Base-by-base conservation (phyloP, 2,329 filamentous ascomycete genomes). In the Ophidiomyces ophidiicola region DNA sequence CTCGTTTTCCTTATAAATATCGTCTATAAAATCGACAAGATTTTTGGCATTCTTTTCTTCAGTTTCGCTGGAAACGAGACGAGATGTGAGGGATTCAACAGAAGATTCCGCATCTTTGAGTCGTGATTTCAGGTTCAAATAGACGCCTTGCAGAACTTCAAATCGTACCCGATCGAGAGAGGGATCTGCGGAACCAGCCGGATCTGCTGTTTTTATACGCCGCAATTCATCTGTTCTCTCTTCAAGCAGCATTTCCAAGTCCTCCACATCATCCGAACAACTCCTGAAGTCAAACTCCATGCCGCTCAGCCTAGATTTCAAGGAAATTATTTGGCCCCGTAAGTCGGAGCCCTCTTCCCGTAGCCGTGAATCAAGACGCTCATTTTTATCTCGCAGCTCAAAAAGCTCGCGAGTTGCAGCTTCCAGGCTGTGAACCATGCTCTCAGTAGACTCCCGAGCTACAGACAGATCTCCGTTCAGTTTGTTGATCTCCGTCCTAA, bases 401-500 rank as follows among this genome's bases (percentile, higher is more conserved):
- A 70, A 69, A 5, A 85, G 62, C 49, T 84, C 77, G 8, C 72
- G 66, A 1, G 77, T 80, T 0, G 78, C 72, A 36, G 71, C 72
- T 53, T 86, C 80, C 1, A 87, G 61, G 41, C 70, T 82, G 51
- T 67, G 59, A 19, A 75, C 72, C 50, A 85, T 70, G n/a, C 72
- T 70, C 43, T 74, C 64, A 28, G 74, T 77, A 30, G 79, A 80
- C 52, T 90, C 80, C 48, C 82, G 76, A 6, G 78, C 76, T 8
- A 76, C 72, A 2, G 74, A 71, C 3, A 94, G 67, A 49, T 92
- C 82, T 2, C 72, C 67, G 57, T 80, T 78, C 15, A 94, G 64
- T 1, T 64, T 69, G 14, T 72, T 68, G 19, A 92, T 74, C 50
- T 90, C 76, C 2, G 67, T 61, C 48, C 79, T 78, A 10, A 96